Evolutionary conservation across 345 rosid species (phyloP), one percentile per base, ranked within the genome.

Genomic region (Rhizophora apiculata): DNA sequence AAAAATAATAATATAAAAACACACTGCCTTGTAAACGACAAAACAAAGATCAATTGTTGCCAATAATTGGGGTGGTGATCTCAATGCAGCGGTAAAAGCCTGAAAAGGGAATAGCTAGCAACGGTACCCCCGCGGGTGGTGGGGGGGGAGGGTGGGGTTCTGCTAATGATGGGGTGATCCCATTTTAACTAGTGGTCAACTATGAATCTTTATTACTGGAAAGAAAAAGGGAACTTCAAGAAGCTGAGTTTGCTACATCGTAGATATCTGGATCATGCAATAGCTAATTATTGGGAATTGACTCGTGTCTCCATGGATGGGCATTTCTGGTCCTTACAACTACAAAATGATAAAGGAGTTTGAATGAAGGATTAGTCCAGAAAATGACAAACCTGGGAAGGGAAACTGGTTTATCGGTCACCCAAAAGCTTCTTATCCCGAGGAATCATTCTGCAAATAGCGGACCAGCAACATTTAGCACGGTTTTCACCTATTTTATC

Each of bases 331-430:
- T 53, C 65, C 60, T 52, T 34, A 49, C 57, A 60, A 72, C 64
- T 31, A 30, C 62, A 36, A 18, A 18, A 30, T 39, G 48, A 74
- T 51, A 62, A 62, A 71, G 72, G 60, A 69, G 8, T 22, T 61
- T 7, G 32, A 48, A 13, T 32, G 72, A 60, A 8, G 63, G 56
- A 52, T 31, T 19, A 58, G 32, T 18, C 71, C 62, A 67, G 60
- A 65, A 67, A 52, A 76, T 21, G 59, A 60, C 80, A 75, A 72
- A 75, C 81, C 81, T 62, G 53, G 21, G 32, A 34, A 49, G 60
- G 60, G 29, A 5, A 60, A 37, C 71, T 32, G 62, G 63, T 36
- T 65, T 64, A 66, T 52, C 48, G 22, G 29, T 65, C 46, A 22
- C 59, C 75, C 69, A 32, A 43, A 53, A 70, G 59, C 73, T 76